A percentile compares a stretch with the other conserved stretches of the same genome.
Evolutionary conservation across 2,329 filamentous ascomycete species (phyloP).

Genomic region (Nakataea oryzae): DNA sequence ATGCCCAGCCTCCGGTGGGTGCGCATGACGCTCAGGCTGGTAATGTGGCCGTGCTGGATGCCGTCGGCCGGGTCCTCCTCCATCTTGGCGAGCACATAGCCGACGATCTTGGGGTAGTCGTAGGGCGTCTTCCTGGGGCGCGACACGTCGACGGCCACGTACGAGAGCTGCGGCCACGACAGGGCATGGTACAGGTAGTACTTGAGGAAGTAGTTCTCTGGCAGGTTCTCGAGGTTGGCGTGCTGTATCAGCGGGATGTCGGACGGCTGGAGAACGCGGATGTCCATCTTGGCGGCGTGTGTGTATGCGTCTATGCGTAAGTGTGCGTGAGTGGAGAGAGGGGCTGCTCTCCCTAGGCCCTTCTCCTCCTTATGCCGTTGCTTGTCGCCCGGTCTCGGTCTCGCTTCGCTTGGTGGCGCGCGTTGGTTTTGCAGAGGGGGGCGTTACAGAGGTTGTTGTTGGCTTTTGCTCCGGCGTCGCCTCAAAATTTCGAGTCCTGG

Average conservation of each 20-base stretch:
- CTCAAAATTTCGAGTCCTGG: no score
- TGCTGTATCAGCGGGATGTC: constrained; percentile 92
- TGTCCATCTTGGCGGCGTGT: constrained; percentile 57
- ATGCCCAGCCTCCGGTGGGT: constrained; percentile 86
- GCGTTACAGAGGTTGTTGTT: no score
- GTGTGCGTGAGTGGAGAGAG: no score
- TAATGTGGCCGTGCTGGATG: constrained; percentile 91
- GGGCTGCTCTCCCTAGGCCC: background rate
- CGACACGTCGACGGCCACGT: constrained; percentile 87
- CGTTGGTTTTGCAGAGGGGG: no score
- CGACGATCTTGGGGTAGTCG: constrained; percentile 94
- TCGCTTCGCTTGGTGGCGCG: background rate
- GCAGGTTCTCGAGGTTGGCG: constrained; percentile 96
- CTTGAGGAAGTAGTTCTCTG: constrained; percentile 99
- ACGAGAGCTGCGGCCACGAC: constrained; percentile 95
- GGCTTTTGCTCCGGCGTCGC: no score
- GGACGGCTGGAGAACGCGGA: constrained; percentile 71
- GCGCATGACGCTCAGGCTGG: constrained; percentile 87
- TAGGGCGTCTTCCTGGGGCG: constrained; percentile 67
- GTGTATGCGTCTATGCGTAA: background rate
- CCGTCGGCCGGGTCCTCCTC: constrained; percentile 93
- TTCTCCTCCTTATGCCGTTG: background rate
- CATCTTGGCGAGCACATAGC: constrained; percentile 99
- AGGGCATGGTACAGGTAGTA: constrained; percentile 99
- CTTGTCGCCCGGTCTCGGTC: background rate